These are phyloP conservation scores for Aspergillus ochraceus DNA, from an alignment of 2,329 filamentous ascomycete genomes.

Conservation along the genomic window DNA sequence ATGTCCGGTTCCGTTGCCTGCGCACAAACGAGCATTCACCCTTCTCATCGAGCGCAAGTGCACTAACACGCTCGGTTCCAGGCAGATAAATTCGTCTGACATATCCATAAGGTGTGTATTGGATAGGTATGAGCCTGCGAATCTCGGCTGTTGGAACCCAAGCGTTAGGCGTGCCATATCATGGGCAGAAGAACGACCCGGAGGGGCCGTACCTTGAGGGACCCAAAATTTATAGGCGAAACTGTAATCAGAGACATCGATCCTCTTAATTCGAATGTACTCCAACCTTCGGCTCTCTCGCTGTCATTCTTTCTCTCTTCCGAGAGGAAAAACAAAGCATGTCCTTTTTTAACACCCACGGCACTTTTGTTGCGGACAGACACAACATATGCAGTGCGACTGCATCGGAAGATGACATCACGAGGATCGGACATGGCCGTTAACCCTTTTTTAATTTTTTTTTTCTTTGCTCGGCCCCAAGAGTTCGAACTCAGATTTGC, in stretches of 20 bases:
- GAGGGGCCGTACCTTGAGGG: not conserved
- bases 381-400: not conserved
- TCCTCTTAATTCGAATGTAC: not conserved
- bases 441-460: not conserved
- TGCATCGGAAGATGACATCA: constrained; percentile 3
- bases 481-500: not conserved
- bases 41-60: not conserved
- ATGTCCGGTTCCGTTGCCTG: too few relatives aligned
- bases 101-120: not conserved
- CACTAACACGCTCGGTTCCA: not conserved
- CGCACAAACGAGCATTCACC: too few relatives aligned
- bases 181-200: not conserved
- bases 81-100: not conserved
- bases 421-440: constrained; percentile 5
- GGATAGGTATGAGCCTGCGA: not conserved
- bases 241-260: not conserved
- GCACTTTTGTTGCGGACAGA: not conserved
- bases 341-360: not conserved
- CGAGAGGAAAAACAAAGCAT: not conserved
- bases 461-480: not conserved
- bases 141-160: not conserved
- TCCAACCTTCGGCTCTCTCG: not conserved
- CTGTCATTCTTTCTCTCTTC: not conserved
- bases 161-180: not conserved
- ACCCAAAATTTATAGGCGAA: not conserved